Evolutionary conservation across 2,329 filamentous ascomycete genomes (phyloP).

Genomic region (Epichloe sylvatica): DNA sequence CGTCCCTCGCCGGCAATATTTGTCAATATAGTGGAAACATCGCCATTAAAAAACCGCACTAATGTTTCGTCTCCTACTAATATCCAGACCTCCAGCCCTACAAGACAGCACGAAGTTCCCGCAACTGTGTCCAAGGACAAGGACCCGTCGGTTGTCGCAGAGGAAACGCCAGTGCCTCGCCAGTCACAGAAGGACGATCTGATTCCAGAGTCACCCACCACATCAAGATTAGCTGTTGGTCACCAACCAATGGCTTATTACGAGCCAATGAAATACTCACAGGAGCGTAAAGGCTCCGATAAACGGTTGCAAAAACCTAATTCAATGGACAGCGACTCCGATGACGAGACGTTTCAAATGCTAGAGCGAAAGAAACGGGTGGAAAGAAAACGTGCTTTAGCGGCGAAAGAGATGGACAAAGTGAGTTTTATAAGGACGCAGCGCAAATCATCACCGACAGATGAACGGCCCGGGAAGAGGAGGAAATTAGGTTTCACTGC

Average conservation of each 20-base stretch:
- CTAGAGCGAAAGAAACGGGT: slow-evolving; percentile 24
- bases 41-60: slow-evolving; percentile 36
- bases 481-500: slow-evolving; percentile 8
- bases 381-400: slow-evolving; percentile 25
- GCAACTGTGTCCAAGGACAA: slow-evolving; percentile 13
- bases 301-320: slow-evolving; percentile 13
- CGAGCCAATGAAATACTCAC: slow-evolving; percentile 32
- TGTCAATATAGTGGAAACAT: slow-evolving; percentile 27
- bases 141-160: slow-evolving; percentile 6
- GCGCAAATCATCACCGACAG: slow-evolving; percentile 7
- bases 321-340: slow-evolving; percentile 19
- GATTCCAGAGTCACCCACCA: slow-evolving; percentile 24
- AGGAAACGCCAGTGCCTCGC: slow-evolving; percentile 15
- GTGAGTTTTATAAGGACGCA: slow-evolving; percentile 23
- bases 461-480: slow-evolving; percentile 16
- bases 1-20: slow-evolving; percentile 39
- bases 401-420: slow-evolving; percentile 25
- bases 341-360: slow-evolving; percentile 18
- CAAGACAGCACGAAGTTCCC: slow-evolving; percentile 17
- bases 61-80: slow-evolving; percentile 32
- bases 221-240: slow-evolving; percentile 10
- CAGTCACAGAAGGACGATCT: slow-evolving; percentile 16
- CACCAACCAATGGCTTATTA: slow-evolving; percentile 27
- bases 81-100: slow-evolving; percentile 28
- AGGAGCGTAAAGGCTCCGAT: slow-evolving; percentile 22